Evolutionary conservation across 345 rosid genomes (phyloP), one percentile per base, ranked within the genome.

Genomic region (Brassica nigra): DNA sequence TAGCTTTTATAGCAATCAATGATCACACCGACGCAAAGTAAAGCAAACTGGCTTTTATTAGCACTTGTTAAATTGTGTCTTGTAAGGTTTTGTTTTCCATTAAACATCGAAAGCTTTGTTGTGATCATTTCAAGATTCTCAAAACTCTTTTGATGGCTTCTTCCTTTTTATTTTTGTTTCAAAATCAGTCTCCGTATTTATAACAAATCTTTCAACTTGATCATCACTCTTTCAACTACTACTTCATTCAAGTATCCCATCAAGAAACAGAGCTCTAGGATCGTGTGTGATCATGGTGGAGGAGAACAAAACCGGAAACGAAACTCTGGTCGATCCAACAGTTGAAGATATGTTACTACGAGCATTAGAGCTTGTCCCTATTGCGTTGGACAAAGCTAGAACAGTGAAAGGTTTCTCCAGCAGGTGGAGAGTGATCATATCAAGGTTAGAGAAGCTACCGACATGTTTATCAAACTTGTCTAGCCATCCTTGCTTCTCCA

Each of bases 401-500:
- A 83, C 79, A 59, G 94, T 88, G 6, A 91, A 84, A 77, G 87
- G 84, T 42, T 93, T 95, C 83, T 84, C 93, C 15, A 84, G 90
- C 31, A 86, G 97, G 80, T 95, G 99, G 92, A 89, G 92, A 89
- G 82, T 86, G 86, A 90, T 93, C 29, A 79, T 87, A 64, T 87
- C 89, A 29, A 93, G 90, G 74, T 72, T 95, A 85, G 97, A 91
- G 85, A 88, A 89, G 92, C 83, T 95, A 68, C 98, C 99, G 0
- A 81, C 90, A 1, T 85, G 84, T 58, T 78, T 95, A 68, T 91
- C 96, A 0, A 96, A 95, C 62, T 87, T 95, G 36, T 91, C 98
- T 0, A 89, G 92, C 83, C 99, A 95, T 75, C 98, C 99, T 67
- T 95, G 90, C 74, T 95, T 95, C 85, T 88, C 87, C 16, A 95